Evolutionary conservation across 441 rosid genomes (phyloP).

Genomic region (Eruca vesicaria): DNA sequence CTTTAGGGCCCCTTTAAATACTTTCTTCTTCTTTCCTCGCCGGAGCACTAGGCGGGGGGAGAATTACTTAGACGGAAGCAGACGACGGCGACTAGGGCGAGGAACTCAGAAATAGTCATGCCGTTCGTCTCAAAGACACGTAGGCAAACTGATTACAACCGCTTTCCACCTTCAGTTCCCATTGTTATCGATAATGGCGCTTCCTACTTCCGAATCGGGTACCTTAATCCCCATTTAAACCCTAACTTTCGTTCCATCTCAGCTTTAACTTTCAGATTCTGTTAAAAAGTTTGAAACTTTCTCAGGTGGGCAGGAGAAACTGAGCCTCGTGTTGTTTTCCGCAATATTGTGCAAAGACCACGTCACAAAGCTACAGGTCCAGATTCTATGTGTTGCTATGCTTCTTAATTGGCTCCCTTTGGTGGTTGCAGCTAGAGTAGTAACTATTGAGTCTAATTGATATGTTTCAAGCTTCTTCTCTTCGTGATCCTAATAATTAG

Average conservation of each 20-base stretch:
- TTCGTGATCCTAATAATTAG: no score
- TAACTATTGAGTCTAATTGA: no score
- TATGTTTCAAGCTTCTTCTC: no score
- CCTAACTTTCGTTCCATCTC: conserved; percentile 21
- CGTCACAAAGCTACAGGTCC: conserved; percentile 88
- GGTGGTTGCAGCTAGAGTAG: no score
- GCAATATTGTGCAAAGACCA: conserved; percentile 94
- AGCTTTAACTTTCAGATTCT: background rate
- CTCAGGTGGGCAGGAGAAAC: conserved; percentile 95
- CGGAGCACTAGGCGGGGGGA: background rate
- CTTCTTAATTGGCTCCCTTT: no score
- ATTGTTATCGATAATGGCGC: conserved; percentile 98
- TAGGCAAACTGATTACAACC: conserved; percentile 74
- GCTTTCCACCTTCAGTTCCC: conserved; percentile 62
- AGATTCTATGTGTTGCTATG: background rate
- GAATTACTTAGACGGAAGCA: background rate
- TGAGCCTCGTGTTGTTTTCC: conserved; percentile 85
- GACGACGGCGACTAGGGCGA: conserved; percentile 10
- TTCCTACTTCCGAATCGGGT: conserved; percentile 95
- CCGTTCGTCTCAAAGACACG: conserved; percentile 55
- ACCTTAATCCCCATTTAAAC: conserved; percentile 28
- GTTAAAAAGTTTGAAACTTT: background rate
- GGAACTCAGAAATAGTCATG: conserved; percentile 37
- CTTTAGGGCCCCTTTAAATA: conserved; percentile 11
- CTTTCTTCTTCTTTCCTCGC: conserved; percentile 17